Evolutionary conservation across 2,329 filamentous ascomycete species (phyloP).

Genomic region (Paradendryphiella salina): DNA sequence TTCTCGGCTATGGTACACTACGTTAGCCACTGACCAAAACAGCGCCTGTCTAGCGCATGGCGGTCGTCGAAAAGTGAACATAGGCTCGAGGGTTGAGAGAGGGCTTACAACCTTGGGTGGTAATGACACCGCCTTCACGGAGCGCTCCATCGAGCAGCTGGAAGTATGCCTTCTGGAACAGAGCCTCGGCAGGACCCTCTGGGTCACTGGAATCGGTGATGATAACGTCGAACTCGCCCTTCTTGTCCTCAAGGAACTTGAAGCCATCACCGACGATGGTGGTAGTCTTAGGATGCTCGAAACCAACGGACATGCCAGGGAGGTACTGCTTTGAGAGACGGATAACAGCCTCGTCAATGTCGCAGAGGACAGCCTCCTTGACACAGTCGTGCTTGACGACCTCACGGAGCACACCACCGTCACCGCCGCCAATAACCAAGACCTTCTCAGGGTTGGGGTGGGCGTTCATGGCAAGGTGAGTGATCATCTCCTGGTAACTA

Average conservation of each 20-base stretch:
- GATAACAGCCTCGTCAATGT: conserved; percentile 99
- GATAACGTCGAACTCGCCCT: conserved; percentile 98
- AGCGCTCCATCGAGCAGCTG: conserved; percentile 88
- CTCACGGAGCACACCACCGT: conserved; percentile 96
- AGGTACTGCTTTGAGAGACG: conserved; percentile 98
- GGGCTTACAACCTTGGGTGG: conserved; percentile 99
- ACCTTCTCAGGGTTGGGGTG: conserved; percentile 99
- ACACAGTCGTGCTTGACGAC: conserved; percentile 98
- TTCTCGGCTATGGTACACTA: conserved; percentile 74
- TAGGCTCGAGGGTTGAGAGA: conserved; percentile 50
- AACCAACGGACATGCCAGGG: conserved; percentile 88
- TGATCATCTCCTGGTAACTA: conserved; percentile 99
- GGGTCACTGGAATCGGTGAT: conserved; percentile 99
- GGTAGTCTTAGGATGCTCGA: conserved; percentile 90
- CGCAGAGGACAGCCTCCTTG: conserved; percentile 93
- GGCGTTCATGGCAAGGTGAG: conserved; percentile 96
- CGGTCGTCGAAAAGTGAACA: conserved; percentile 17
- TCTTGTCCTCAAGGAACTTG: conserved; percentile 95
- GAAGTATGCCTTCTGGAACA: conserved; percentile 99
- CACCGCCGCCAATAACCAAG: conserved; percentile 95
- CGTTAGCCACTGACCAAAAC: conserved; percentile 31
- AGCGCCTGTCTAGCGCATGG: conserved; percentile 23
- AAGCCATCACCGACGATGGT: conserved; percentile 96
- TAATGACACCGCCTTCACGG: conserved; percentile 94
- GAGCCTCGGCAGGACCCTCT: conserved; percentile 90